A percentile compares a stretch with the other conserved stretches of the same genome.
phyloP scores from a whole-genome alignment of 768 basidiomycete species.

The Vararia minispora region DNA sequence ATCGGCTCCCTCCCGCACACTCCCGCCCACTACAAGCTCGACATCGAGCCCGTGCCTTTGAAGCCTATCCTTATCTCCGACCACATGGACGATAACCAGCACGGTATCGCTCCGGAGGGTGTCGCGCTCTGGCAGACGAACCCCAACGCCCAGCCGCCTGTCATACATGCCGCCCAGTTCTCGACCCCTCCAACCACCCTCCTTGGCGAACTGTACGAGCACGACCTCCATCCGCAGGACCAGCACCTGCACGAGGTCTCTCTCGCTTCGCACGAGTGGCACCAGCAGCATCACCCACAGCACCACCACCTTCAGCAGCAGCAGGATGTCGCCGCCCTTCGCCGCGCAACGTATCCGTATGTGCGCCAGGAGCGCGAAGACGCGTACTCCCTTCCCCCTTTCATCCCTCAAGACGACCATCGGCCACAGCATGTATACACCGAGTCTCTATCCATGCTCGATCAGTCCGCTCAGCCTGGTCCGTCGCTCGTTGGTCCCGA shows the following conservation, averaged over 20 bases:
- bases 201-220: constrained; percentile 64
- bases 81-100: constrained; percentile 31
- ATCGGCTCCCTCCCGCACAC: constrained; percentile 22
- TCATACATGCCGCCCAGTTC: constrained; percentile 35
- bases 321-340: constrained; percentile 36
- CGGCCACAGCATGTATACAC: too few relatives aligned
- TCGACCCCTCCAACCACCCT: too few relatives aligned
- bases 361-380: constrained; percentile 62
- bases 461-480: constrained; percentile 27
- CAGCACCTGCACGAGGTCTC: constrained; percentile 15
- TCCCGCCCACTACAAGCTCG: constrained; percentile 30
- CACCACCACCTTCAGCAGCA: constrained; percentile 22
- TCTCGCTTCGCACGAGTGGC: too few relatives aligned
- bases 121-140: constrained; percentile 27
- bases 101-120: constrained; percentile 26
- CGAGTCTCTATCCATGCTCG: constrained; percentile 27
- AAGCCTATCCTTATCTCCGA: constrained; percentile 44
- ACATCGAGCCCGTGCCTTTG: constrained; percentile 34
- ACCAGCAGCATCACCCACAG: constrained; percentile 15
- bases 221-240: constrained; percentile 35
- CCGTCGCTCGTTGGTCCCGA: too few relatives aligned
- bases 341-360: constrained; percentile 68
- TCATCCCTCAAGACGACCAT: constrained; percentile 33
- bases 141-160: constrained; percentile 23
- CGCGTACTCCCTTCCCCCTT: constrained; percentile 30